These are phyloP conservation scores for Kockiozyma suomiensis DNA, from an alignment of 805 yeast species.

Conservation along the genomic window DNA sequence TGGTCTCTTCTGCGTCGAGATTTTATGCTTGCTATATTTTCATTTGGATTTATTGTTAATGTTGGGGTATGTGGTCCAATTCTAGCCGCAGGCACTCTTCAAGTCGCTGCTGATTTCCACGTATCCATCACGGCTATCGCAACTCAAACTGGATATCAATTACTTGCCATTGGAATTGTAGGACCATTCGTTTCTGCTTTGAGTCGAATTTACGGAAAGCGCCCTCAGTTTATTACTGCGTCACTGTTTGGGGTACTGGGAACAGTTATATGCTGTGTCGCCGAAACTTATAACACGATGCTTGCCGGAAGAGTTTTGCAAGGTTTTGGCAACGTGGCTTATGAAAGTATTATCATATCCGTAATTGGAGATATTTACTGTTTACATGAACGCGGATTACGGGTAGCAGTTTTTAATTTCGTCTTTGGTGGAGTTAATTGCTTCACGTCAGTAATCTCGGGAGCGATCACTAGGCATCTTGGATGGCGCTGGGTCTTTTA, in stretches of 20 bases:
- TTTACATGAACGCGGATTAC: constrained; percentile 54
- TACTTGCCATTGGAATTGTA: background rate
- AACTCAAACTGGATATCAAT: background rate
- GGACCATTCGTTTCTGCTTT: constrained; percentile 4
- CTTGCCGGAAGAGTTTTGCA: constrained; percentile 36
- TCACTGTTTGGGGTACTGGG: background rate
- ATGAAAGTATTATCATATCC: constrained; percentile 53
- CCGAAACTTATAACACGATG: background rate
- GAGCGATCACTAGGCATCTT: constrained; percentile 53
- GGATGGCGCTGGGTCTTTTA: constrained; percentile 45
- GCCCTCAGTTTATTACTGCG: background rate
- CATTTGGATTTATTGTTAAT: background rate
- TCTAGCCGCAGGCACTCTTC: background rate
- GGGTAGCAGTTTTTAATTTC: constrained; percentile 54
- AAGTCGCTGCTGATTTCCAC: background rate
- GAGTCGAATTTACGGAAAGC: background rate
- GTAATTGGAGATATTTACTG: constrained; percentile 54
- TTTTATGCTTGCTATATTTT: background rate
- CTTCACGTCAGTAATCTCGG: constrained; percentile 61
- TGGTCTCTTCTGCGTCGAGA: background rate
- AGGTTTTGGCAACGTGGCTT: constrained; percentile 40
- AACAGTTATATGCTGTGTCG: background rate
- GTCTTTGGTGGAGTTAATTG: constrained; percentile 57
- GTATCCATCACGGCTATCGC: background rate
- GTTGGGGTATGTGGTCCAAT: constrained; percentile 2